Evolutionary conservation across 1,284 basidiomycete genomes (phyloP), one percentile per base, ranked within the genome.

Genomic region (Malassezia vespertilionis): DNA sequence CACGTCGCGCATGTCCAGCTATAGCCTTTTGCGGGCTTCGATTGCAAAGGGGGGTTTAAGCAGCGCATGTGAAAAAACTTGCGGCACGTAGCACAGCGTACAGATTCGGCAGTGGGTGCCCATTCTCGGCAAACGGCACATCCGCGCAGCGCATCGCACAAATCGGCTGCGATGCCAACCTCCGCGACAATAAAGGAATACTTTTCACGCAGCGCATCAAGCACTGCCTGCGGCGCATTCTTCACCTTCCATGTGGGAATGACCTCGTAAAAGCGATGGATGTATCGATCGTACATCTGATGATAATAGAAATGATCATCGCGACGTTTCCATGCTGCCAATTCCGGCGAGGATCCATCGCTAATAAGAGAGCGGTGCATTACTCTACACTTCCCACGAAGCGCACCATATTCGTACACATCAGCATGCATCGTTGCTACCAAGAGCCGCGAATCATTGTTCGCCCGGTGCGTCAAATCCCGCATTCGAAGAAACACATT

Each of bases 1-100:
- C 91, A 96, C 0, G 86, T 84, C 0, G 86, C 86, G 63, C 93
- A 97, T 4, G 87, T 88, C 91, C 91, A 97, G 26, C 86, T 88
- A 73, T 95, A 96, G 20, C 93, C 93, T 56, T 89, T 82, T 15
- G 89, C 86, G 2, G 91, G 93, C 72, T 96, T 96, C 3, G 84
- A 83, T n/a, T 78, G 74, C n/a, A 97, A 76, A 2, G 91, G 90
- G 18, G 93, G 91, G 53, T 83, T 83, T 42, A 95, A 82, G 66
- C 91, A 97, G 50, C 76, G 72, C 85, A 96, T 95, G 73, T 97
- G 91, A 74, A 89, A 97, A 75, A 82, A 86, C 53, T 80, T 80
- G 73, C 89, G 87, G 77, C 91, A 97, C 28, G 83, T 78, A 26
- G 91, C 88, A 76, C 91, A 97, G 64, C 82, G 81, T 33, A 97